Base-by-base conservation (phyloP, 164 flowering plant species). In the Piper longum region DNA sequence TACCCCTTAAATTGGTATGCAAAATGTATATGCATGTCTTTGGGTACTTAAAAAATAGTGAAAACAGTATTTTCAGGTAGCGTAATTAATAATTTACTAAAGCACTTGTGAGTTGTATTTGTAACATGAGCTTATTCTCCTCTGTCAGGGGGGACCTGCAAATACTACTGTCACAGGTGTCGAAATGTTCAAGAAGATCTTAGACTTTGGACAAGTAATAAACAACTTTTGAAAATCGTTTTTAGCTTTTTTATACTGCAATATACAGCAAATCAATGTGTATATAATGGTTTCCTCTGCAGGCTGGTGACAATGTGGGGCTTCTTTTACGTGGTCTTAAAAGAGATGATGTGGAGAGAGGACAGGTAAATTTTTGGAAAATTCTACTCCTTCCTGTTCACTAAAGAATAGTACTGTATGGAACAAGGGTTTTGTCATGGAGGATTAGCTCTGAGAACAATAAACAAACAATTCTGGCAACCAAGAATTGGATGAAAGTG, bases 221-320 rank as follows among this genome's bases (percentile, higher is more conserved):
- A 16, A 14, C 41, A 26, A 40, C 12, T 14, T 5, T 13, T 11
- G 56, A 42, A 40, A 18, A 52, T 16, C 9, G 17, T 45, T 12
- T 41, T 54, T 11, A 16, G 12, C 4, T 5, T 43, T 44, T 19
- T 45, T n/a, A 36, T 67, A 26, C 56, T 26, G 36, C 36, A 26
- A 26, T 26, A 26, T 26, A 26, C 36, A 26, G 36, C 36, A 26
- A 26, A 26, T 7, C 18, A 4, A 56, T 4, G 16, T 44, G 13
- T 12, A 54, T 0, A 57, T 72, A 43, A 36, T 51, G 3, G 64
- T 16, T 39, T 55, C 54, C 54, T 6, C 60, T 62, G 14, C 71
- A 95, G 99, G 99, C 99, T 75, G 99, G 99, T 70, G 99, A 95
- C 67, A 87, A 95, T 71, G 99, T 95, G 63, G 99, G 99, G 61